Evolutionary conservation across 257 asterid genomes (phyloP).

Genomic region (Primulina huaijiensis): DNA sequence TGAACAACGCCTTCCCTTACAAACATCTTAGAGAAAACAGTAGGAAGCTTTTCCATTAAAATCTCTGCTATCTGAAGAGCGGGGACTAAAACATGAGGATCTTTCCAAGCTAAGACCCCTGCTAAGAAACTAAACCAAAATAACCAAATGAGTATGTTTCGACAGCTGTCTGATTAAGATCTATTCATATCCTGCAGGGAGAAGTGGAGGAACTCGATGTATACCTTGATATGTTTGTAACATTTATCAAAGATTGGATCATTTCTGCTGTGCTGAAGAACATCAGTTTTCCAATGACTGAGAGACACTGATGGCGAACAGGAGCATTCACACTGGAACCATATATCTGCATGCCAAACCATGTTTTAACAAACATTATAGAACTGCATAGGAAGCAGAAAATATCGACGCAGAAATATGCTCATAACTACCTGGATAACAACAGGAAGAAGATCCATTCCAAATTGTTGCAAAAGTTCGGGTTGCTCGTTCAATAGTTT

Average conservation of each 20-base stretch:
- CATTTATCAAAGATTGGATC: constrained; percentile 68
- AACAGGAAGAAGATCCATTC: constrained; percentile 91
- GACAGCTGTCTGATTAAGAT: constrained; percentile 13
- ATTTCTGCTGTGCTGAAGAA: constrained; percentile 83
- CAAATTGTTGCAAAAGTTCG: constrained; percentile 90
- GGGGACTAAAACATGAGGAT: constrained; percentile 94
- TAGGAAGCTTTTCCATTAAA: constrained; percentile 95
- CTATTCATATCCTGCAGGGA: constrained; percentile 14
- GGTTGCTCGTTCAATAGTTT: constrained; percentile 86
- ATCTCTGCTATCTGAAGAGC: constrained; percentile 96
- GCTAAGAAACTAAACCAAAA: constrained; percentile 69
- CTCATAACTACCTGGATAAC: constrained; percentile 68
- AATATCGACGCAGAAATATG: constrained; percentile 4
- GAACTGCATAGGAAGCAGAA: not conserved
- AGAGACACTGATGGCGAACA: constrained; percentile 96
- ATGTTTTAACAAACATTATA: not conserved
- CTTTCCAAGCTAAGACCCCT: constrained; percentile 99
- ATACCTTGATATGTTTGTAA: constrained; percentile 83
- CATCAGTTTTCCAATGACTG: constrained; percentile 93
- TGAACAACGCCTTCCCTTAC: constrained; percentile 96
- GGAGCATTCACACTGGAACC: constrained; percentile 98
- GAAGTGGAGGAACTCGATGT: constrained; percentile 19
- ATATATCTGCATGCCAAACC: constrained; percentile 61
- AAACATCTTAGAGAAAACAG: constrained; percentile 82
- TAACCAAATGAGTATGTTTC: constrained; percentile 24